Evolutionary conservation across 176 grass and related monocot species (phyloP), one percentile per base, ranked within the genome.

Genomic region (Saccharum officinarum): DNA sequence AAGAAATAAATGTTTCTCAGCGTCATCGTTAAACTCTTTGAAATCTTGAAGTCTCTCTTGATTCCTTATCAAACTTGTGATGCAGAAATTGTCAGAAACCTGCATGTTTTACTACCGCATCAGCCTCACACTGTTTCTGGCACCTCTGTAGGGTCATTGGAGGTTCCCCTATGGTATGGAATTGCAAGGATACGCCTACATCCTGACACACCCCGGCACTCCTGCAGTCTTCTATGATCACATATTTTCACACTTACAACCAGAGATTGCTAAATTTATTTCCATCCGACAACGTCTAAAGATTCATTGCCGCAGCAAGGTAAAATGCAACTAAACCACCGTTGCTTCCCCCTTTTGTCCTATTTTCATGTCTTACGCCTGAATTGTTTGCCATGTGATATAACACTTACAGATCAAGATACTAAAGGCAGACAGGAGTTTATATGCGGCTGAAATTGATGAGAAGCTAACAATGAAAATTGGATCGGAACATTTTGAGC

Each of bases 171-270:
- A 73, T 79, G 93, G 93, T 83, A 99, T 91, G 86, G 97, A 99
- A 81, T 73, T 99, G 97, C 93, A 96, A 95, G 97, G 97, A 82
- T 99, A 99, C 87, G 93, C 88, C 25, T 99, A 99, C 79, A 99
- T 96, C 77, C 85, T 99, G 59, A 99, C 97, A 14, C 97, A 99
- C 86, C 93, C 97, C 66, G 97, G 97, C 66, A 99, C 97, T 73
- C 97, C 97, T 31, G 42, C 92, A 84, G 93, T 99, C 28, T 99
- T 99, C 86, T 96, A 92, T 76, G 97, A 99, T 65, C 97, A 99
- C 80, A 67, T 96, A 55, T 99, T 99, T 83, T 99, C 96, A 33
- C 85, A 91, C 76, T 89, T 87, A 38, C 85, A 96, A 12, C 81
- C 88, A 63, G 97, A 94, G 61, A 95, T 99, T 36, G 67, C 84